Evolutionary conservation across 768 basidiomycete genomes (phyloP).

Genomic region (Asterophora parasitica): DNA sequence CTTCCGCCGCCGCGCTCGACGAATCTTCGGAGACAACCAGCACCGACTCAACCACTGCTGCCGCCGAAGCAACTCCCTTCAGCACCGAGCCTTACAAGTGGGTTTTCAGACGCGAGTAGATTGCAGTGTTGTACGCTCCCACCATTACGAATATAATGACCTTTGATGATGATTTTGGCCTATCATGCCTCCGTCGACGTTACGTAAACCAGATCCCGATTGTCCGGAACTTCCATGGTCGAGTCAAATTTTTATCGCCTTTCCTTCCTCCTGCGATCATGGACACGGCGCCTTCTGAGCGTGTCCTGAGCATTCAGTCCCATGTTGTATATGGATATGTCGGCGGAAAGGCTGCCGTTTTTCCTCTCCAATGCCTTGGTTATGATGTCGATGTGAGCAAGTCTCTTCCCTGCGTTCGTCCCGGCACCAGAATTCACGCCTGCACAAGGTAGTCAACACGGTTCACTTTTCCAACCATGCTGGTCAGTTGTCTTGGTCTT

Average conservation of each 20-base stretch:
- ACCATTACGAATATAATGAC: not conserved
- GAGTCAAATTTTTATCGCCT: not conserved
- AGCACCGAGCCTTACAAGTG: conserved; percentile 34
- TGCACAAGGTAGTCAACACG: conserved; percentile 73
- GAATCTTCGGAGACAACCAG: not conserved
- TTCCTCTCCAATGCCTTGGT: conserved; percentile 79
- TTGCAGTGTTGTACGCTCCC: not conserved
- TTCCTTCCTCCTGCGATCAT: conserved; percentile 4
- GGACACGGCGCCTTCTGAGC: conserved; percentile 25
- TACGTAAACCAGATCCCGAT: conserved; percentile 10
- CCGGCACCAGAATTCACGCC: conserved; percentile 8
- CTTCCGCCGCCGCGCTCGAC: not conserved
- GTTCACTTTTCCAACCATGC: conserved; percentile 96
- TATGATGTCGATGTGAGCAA: conserved; percentile 89
- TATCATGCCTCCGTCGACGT: not conserved
- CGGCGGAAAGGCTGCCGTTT: conserved; percentile 77
- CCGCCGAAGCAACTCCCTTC: conserved; percentile 21
- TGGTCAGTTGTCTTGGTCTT: conserved; percentile 38
- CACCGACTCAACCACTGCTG: conserved; percentile 10
- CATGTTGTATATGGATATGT: conserved; percentile 95
- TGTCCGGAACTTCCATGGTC: not conserved
- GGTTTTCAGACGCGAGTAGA: conserved; percentile 27
- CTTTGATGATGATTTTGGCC: not conserved
- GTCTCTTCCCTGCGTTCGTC: conserved; percentile 7
- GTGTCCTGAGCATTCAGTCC: conserved; percentile 87